These are phyloP conservation scores for Saccharomyces mikatae DNA, from an alignment of 805 yeast genomes.

Conservation along the genomic window DNA sequence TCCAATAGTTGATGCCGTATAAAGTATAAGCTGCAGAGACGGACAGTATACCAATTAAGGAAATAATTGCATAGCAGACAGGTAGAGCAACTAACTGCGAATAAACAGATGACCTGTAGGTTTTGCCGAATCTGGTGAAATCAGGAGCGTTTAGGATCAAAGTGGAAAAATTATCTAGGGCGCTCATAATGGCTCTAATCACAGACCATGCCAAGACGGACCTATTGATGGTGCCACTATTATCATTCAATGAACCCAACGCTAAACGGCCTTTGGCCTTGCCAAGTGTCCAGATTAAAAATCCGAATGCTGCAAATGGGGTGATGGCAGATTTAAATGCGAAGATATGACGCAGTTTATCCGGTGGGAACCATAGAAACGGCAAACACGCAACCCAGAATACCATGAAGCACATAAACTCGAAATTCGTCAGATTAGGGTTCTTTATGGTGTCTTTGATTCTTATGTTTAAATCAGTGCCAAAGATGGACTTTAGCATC, in stretches of 20 bases:
- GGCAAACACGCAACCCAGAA: constrained; percentile 79
- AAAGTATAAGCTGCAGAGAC: constrained; percentile 67
- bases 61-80: constrained; percentile 66
- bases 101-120: constrained; percentile 41
- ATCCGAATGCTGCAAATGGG: constrained; percentile 78
- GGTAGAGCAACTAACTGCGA: constrained; percentile 66
- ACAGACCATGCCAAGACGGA: constrained; percentile 78
- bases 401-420: constrained; percentile 66
- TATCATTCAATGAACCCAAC: constrained; percentile 17
- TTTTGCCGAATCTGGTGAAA: constrained; percentile 73
- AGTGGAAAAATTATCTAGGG: constrained; percentile 83
- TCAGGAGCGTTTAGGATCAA: constrained; percentile 83
- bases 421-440: constrained; percentile 59
- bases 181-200: constrained; percentile 66
- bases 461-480: constrained; percentile 51
- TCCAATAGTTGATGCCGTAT: constrained; percentile 70
- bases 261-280: constrained; percentile 59
- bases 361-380: constrained; percentile 76
- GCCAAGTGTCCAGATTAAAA: constrained; percentile 75
- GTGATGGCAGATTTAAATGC: constrained; percentile 71
- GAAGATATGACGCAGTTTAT: constrained; percentile 73
- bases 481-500: constrained; percentile 73
- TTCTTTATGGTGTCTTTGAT: constrained; percentile 55
- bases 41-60: constrained; percentile 77
- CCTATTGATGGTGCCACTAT: constrained; percentile 27